Evolutionary conservation across 768 basidiomycete genomes (phyloP).

Genomic region (Chalciporus sphaerocephalus): DNA sequence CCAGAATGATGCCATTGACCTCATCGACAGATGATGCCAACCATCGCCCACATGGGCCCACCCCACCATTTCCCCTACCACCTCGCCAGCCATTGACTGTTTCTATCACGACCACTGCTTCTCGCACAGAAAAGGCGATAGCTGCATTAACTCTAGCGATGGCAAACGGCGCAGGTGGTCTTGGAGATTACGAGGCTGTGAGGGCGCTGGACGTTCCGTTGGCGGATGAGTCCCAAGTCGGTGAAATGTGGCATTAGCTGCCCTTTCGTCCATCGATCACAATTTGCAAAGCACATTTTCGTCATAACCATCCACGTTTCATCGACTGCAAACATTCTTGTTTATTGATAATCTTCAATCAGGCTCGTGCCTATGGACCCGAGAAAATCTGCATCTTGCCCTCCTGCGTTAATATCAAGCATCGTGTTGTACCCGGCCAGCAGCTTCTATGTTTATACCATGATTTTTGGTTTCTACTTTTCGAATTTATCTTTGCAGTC

Average conservation of each 20-base stretch:
- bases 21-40: conserved; percentile 3
- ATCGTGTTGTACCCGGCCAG: conserved; percentile 25
- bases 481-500: conserved; percentile 5
- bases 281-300: conserved; percentile 2
- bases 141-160: conserved; percentile 56
- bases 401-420: conserved; percentile 24
- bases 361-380: conserved; percentile 18
- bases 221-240: conserved; percentile 44
- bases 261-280: not conserved
- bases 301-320: conserved; percentile 4
- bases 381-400: conserved; percentile 13
- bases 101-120: conserved; percentile 28
- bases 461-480: conserved; percentile 2
- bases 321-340: conserved; percentile 12
- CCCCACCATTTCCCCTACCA: conserved; percentile 13
- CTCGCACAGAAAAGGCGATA: conserved; percentile 54
- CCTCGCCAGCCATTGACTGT: conserved; percentile 5
- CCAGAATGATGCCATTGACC: conserved; percentile 6
- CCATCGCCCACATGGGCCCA: conserved; percentile 8
- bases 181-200: conserved; percentile 53
- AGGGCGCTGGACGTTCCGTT: conserved; percentile 34
- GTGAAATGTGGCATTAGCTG: conserved; percentile 55
- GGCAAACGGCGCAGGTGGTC: conserved; percentile 59
- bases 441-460: conserved; percentile 22
- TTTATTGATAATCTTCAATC: conserved; percentile 26